A percentile compares a stretch with the other conserved stretches of the same genome.
Evolutionary conservation across 1,139 yeast genomes (phyloP).

Genomic region (Saccharomyces uvarum): DNA sequence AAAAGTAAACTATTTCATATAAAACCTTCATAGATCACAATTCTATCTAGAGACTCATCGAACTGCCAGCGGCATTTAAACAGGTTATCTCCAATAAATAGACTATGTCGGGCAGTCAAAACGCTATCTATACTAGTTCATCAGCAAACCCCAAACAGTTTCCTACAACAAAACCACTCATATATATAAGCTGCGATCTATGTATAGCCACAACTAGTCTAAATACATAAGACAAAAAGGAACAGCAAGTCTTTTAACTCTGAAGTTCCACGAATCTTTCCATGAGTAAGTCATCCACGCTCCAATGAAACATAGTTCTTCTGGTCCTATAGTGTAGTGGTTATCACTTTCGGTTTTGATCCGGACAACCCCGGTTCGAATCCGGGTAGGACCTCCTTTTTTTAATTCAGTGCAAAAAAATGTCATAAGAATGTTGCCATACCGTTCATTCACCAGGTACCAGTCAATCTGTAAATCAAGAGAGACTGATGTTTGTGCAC

Average conservation of each 20-base stretch:
- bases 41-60: background rate
- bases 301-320: too few species aligned
- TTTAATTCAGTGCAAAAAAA: background rate
- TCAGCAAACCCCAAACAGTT: too few species aligned
- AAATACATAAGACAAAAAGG: background rate
- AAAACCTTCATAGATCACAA: background rate
- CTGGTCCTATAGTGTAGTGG: conserved; percentile 51
- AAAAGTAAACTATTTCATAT: background rate
- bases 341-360: conserved; percentile 63
- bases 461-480: background rate
- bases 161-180: too few species aligned
- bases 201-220: background rate
- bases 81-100: background rate
- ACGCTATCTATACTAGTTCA: too few species aligned
- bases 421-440: background rate
- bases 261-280: too few species aligned
- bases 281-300: too few species aligned
- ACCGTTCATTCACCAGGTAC: background rate
- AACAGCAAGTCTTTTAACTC: background rate
- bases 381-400: conserved; percentile 75
- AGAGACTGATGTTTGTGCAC: background rate
- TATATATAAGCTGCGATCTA: too few species aligned
- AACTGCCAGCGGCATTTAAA: background rate
- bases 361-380: conserved; percentile 93
- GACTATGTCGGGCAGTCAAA: too few species aligned